These are phyloP conservation scores for Leccinum subrobustum DNA, from an alignment of 1,284 basidiomycete species.

Conservation along the genomic window DNA sequence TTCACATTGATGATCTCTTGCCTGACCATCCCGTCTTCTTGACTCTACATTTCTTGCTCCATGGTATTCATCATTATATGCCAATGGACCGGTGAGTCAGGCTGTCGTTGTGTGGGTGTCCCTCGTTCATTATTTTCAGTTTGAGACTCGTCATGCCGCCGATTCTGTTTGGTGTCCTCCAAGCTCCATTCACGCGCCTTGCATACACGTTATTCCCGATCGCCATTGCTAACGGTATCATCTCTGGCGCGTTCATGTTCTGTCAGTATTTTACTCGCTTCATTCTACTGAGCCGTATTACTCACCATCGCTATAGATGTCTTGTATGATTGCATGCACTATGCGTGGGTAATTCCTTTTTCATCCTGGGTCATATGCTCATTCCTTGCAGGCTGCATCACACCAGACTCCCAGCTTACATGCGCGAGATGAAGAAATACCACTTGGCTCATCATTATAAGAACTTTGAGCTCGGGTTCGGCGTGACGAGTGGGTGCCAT, in stretches of 20 bases:
- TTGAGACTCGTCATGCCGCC: constrained; percentile 98
- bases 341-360: constrained; percentile 58
- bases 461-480: constrained; percentile 96
- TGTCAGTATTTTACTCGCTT: constrained; percentile 52
- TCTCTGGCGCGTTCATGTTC: constrained; percentile 88
- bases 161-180: constrained; percentile 74
- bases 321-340: constrained; percentile 91
- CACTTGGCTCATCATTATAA: constrained; percentile 99
- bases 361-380: constrained; percentile 1
- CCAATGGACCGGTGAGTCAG: constrained; percentile 83
- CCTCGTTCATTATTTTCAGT: constrained; percentile 38
- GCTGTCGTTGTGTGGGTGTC: neutral
- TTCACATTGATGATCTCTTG: constrained; percentile 92
- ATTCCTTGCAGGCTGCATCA: constrained; percentile 67
- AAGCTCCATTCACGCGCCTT: constrained; percentile 87
- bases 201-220: constrained; percentile 84
- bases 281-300: neutral
- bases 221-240: constrained; percentile 89
- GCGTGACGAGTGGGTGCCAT: constrained; percentile 76
- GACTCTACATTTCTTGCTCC: constrained; percentile 89
- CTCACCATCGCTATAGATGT: constrained; percentile 53
- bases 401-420: constrained; percentile 84
- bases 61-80: constrained; percentile 97
- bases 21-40: constrained; percentile 84
- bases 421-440: constrained; percentile 94